A percentile compares a stretch with the other conserved stretches of the same genome.
These are phyloP conservation scores for Trichophyton verrucosum DNA, from an alignment of 2,329 filamentous ascomycete genomes.

Conservation along the genomic window DNA sequence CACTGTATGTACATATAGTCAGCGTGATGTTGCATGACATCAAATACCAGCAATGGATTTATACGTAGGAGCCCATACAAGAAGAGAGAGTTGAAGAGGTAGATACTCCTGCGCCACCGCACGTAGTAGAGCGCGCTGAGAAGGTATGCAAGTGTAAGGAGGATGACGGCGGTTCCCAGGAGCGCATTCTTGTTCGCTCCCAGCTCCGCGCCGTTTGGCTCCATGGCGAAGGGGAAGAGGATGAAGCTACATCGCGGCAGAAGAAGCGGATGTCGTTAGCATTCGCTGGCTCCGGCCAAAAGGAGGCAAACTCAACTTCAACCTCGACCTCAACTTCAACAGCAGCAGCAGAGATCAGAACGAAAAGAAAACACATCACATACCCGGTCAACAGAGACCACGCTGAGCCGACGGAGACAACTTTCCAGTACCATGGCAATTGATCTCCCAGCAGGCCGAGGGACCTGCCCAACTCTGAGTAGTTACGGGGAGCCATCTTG, in stretches of 20 bases:
- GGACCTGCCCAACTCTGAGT: not conserved
- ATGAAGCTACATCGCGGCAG: conserved; percentile 17
- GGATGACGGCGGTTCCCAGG: conserved; percentile 18
- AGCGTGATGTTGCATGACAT: not conserved
- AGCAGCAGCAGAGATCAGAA: not conserved
- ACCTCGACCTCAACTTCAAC: not conserved
- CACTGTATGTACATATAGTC: conserved; percentile 4
- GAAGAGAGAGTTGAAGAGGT: conserved; percentile 22
- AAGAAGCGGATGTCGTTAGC: not conserved
- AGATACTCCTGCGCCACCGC: conserved; percentile 14
- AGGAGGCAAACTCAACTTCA: not conserved
- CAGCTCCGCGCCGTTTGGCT: conserved; percentile 12
- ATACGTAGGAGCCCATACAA: conserved; percentile 17
- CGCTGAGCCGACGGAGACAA: conserved; percentile 18
- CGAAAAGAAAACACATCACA: conserved; percentile 6
- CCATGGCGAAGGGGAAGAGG: conserved; percentile 22
- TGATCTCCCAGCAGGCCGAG: conserved; percentile 11
- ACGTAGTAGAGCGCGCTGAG: conserved; percentile 18
- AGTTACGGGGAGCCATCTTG: conserved; percentile 1
- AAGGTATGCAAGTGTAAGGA: conserved; percentile 20
- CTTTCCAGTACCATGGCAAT: conserved; percentile 18
- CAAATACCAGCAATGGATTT: not conserved
- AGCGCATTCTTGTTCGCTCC: conserved; percentile 17
- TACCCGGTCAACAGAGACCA: conserved; percentile 22
- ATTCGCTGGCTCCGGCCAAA: not conserved